Evolutionary conservation across 495 filamentous ascomycete species (phyloP), one percentile per base, ranked within the genome.

Genomic region (Daldinia childiae): DNA sequence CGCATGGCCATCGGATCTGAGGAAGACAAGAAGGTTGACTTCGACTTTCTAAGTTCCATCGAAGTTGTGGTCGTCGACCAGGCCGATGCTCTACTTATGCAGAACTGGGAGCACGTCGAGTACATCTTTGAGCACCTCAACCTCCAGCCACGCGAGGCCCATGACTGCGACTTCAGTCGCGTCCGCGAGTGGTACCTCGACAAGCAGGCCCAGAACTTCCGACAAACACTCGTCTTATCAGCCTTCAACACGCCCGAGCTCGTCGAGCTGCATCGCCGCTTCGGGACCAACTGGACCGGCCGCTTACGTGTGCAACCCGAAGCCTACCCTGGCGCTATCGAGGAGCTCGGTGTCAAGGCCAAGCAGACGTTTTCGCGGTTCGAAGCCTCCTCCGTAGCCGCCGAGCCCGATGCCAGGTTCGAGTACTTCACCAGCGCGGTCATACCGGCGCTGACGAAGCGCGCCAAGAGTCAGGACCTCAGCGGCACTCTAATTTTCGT

Each of bases 31-130:
- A 95, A 94, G 76, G 82, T 87, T 9, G 95, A 99, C 76, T 89
- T 88, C 72, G 95, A 99, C 78, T 99, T 97, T 77, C 86, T 99
- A 21, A 93, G 90, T 52, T 97, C 93, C 0, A 92, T 99, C 72
- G 95, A 99, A 79, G 77, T 99, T 9, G 89, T 93, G 26, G 84
- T 99, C 39, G 84, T 96, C 52, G 95, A 99, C 79, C 93, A 97
- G 77, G 92, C 93, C 43, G 96, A 98, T 78, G 93, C 94, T 1
- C 84, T 98, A 15, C 86, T 94, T 17, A 98, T 97, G 94, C 95
- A 99, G 76, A 97, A 97, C 80, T 98, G 96, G 95, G 94, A 97
- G 73, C 94, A 98, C 80, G 87, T 97, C 59, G 91, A 93, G 72
- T 92, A 89, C 77, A 89, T 97, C 71, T 92, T 98, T 76, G 88